Conservation (phyloP, 1,139 yeast genomes). For the Kodamaea arcana region DNA sequence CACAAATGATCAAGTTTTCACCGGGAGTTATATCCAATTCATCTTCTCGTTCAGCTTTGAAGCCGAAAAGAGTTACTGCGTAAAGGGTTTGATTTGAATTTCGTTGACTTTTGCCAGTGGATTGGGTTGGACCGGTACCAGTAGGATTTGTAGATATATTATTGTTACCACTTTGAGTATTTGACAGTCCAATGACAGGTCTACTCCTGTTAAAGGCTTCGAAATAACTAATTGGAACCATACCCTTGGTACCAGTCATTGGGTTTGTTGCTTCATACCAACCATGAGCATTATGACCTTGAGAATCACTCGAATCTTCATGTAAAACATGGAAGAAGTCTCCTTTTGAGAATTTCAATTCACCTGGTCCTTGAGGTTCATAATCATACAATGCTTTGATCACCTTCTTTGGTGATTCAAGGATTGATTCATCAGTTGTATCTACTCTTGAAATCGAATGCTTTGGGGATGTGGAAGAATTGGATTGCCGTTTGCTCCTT, state of each 20-base stretch:
- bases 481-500: conserved; percentile 40
- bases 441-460: conserved; percentile 34
- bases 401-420: conserved; percentile 68
- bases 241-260: conserved; percentile 67
- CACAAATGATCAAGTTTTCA: conserved; percentile 87
- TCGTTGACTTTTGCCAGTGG: conserved; percentile 6
- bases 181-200: conserved; percentile 16
- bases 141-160: conserved; percentile 2
- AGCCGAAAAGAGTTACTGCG: conserved; percentile 63
- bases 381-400: conserved; percentile 81
- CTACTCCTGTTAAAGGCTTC: conserved; percentile 68
- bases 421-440: conserved; percentile 19
- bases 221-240: conserved; percentile 84
- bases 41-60: conserved; percentile 84
- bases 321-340: conserved; percentile 83
- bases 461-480: conserved; percentile 33
- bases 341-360: conserved; percentile 71
- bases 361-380: conserved; percentile 77
- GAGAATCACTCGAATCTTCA: conserved; percentile 45
- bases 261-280: conserved; percentile 94
- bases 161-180: conserved; percentile 6
- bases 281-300: conserved; percentile 38
- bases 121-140: not conserved
- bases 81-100: conserved; percentile 36
- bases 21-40: conserved; percentile 83